A percentile compares a stretch with the other conserved stretches of the same genome.
Conservation (phyloP, 768 basidiomycete species). For the Tephrocybe sp. region DNA sequence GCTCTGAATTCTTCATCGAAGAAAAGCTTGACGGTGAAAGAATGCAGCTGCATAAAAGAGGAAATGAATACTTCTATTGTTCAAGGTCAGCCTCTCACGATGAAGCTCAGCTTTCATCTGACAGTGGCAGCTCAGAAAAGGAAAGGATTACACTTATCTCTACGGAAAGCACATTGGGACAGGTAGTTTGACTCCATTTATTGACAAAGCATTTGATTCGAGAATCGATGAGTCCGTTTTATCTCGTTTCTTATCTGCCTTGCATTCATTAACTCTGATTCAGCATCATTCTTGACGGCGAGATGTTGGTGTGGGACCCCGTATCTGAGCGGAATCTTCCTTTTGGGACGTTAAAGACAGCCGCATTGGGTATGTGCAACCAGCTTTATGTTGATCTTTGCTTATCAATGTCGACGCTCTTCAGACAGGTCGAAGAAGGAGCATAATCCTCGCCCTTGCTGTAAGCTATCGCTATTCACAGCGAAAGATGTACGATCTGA, state of each 20-base stretch:
- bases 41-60: slow-evolving; percentile 92
- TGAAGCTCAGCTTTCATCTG: neutral
- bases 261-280: neutral
- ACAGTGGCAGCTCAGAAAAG: slow-evolving; percentile 57
- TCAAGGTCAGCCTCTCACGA: slow-evolving; percentile 60
- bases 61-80: slow-evolving; percentile 89
- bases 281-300: slow-evolving; percentile 94
- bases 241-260: neutral
- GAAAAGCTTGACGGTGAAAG: slow-evolving; percentile 98
- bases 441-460: slow-evolving; percentile 84
- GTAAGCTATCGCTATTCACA: slow-evolving; percentile 43
- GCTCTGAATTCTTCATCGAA: slow-evolving; percentile 82
- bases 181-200: slow-evolving; percentile 88
- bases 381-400: neutral
- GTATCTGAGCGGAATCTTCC: slow-evolving; percentile 83
- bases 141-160: slow-evolving; percentile 87
- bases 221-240: slow-evolving; percentile 76
- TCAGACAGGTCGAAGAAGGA: slow-evolving; percentile 72
- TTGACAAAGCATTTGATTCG: slow-evolving; percentile 72
- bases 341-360: slow-evolving; percentile 92
- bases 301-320: slow-evolving; percentile 99
- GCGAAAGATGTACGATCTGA: neutral
- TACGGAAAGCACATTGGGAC: slow-evolving; percentile 83
- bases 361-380: slow-evolving; percentile 68
- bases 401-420: neutral